Base-by-base conservation (phyloP, 2,329 filamentous ascomycete genomes). In the Metarhizium sp. region DNA sequence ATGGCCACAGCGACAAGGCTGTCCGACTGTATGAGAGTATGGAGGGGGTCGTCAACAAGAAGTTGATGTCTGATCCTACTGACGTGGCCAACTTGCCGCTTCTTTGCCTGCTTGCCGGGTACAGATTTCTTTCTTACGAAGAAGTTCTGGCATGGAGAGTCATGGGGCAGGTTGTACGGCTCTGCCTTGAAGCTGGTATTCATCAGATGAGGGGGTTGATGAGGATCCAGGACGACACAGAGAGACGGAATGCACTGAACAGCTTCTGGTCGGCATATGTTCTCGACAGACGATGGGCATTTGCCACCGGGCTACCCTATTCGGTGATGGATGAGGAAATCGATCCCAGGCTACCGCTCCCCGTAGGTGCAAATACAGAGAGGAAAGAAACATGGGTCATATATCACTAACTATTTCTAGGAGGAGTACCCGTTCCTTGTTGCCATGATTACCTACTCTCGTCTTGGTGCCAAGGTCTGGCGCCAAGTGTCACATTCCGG, bases 221-320 rank as follows among this genome's bases (percentile, higher is more conserved):
- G 53, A 82, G 80, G 56, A 89, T 92, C 50, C 71, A 78, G 7
- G 81, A 87, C 59, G 84, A 88, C 48, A 77, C 83, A 46, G 87
- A 91, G 58, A 80, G 88, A 51, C 76, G 78, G 51, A 78, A 82
- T 52, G 84, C 87, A 0, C 78, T 88, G 32, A 82, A 86, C 51
- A 81, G 89, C 14, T 95, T 95, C 69, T 96, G 90, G 92, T 84
- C 87, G 1, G 84, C 91, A 18, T 95, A 94, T 65, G 85, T 91
- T 4, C 75, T 96, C 43, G 92, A 96, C 67, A 79, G 90, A 43
- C 79, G 91, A 52, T 96, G 90, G 90, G 90, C 87, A 59, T 90
- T 96, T 62, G 88, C 87, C n/a, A 92, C 89, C 0, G 91, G 91
- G 0, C 79, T 96, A 68, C 91, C 91, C 0, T 95, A 90, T 71